Base-by-base conservation (phyloP, 2,329 filamentous ascomycete genomes). In the Colletotrichum sojae region DNA sequence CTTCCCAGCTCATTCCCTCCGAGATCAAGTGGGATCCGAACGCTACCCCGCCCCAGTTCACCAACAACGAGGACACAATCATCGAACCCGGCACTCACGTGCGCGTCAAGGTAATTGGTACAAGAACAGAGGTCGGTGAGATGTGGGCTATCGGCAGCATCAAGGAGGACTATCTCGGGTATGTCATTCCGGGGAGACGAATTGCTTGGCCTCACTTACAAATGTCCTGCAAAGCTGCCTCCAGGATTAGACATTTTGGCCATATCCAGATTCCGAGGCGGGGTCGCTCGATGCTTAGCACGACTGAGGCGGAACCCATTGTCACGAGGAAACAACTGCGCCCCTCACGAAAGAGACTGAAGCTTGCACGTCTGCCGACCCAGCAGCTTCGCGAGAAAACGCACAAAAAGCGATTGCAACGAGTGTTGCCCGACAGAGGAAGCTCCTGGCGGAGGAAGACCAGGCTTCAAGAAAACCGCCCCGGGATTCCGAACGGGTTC, bases 131-230 rank as follows among this genome's bases (percentile, higher is more conserved):
- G 79, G 94, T 98, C 59, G 94, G 94, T 71, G 92, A 94, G 79
- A 97, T 99, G 89, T 98, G 93, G 87, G 96, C 95, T 45, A 97
- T 99, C 80, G 96, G 95, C 70, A 98, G 94, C 74, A 98, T 99
- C 84, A 97, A 97, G 83, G 95, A 92, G 78, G 90, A 92, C 77
- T 92, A 91, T 76, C 85, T 92, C 48, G 90, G 90, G 90, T 91
- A 85, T 73, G 79, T 78, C 46, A 46, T 40, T 13, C 20, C 22
- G 43, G 20, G 31, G 64, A 31, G 43, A 52, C 9, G 6, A 5
- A 13, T 56, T 36, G 10, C 13, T 48, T 15, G 31, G 53, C 25
- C 39, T 71, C 27, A 49, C 69, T 72, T 56, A 72, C 65, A 55
- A 60, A 67, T n/a, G 27, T 39, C 25, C 31, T 22, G 45, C 43